Base-by-base conservation (phyloP, 192 early-diverging fungal genomes). In the Anaeromyces robustus region DNA sequence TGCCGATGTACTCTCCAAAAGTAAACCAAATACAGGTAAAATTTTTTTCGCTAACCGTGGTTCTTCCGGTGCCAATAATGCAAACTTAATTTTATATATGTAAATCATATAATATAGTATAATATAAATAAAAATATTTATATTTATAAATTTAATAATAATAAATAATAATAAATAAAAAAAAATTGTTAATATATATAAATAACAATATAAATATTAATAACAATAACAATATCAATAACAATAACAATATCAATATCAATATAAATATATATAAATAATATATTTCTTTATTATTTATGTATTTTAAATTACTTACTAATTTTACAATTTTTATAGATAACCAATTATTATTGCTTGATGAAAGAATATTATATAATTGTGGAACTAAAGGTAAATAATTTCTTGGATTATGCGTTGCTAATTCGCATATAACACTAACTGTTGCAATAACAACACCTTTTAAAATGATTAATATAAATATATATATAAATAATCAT, bases 271-370 rank as follows among this genome's bases (percentile, higher is more conserved):
- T 41, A 78, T 30, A 30, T 30, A 43, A 13, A 22, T 34, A 7
- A 7, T 7, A 34, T 7, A 34, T 34, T 34, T 34, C 32, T 7
- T 34, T 34, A 34, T 34, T 34, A 34, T 12, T 34, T 34, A 7
- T 34, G 13, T 39, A 39, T 13, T 39, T 14, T 39, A 12, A 14
- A 39, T 14, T 39, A 81, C 81, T 80, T 88, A 95, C 94, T 85
- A 99, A 87, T 85, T 99, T 99, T 83, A 98, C 95, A 52, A 99
- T 96, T 84, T 99, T 99, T 86, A 99, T 99, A n/a, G 97, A 92
- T 93, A 98, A 96, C 98, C 98, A 99, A 84, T 98, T 99, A 86
- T 99, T 98, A 22, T 90, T 89, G 7, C 93, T 93, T n/a, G 92
- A 92, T 12, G 92, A 97, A 77, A 99, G 84, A 77, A 98, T 87